These are phyloP conservation scores for Dictyophora rubrovolvata DNA, from an alignment of 768 basidiomycete species.

Conservation along the genomic window DNA sequence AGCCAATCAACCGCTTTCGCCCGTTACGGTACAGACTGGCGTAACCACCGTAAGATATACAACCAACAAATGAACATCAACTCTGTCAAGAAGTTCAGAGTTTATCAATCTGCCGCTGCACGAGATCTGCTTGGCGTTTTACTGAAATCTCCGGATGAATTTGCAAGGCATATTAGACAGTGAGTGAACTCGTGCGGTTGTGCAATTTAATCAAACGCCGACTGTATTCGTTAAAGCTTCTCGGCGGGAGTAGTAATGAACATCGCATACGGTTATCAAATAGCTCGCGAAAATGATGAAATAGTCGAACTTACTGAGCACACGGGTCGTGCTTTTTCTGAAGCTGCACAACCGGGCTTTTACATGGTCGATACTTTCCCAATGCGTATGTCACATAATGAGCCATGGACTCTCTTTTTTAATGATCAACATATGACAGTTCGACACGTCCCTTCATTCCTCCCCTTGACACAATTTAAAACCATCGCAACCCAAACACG, in stretches of 20 bases:
- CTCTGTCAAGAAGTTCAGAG: conserved; percentile 22
- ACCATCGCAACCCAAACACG: conserved; percentile 23
- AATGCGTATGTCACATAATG: conserved; percentile 17
- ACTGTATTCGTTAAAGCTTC: conserved; percentile 3
- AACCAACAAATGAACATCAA: conserved; percentile 30
- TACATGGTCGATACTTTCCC: conserved; percentile 25
- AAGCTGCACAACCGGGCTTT: conserved; percentile 22
- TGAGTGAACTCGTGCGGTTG: conserved; percentile 15
- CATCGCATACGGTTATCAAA: conserved; percentile 31
- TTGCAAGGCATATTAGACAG: conserved; percentile 28
- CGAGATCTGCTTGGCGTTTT: conserved; percentile 23
- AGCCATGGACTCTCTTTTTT: not conserved
- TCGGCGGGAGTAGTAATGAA: conserved; percentile 28
- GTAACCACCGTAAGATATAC: conserved; percentile 30
- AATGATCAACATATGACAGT: conserved; percentile 10
- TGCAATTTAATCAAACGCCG: not conserved
- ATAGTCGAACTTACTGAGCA: conserved; percentile 23
- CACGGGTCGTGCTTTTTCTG: conserved; percentile 15
- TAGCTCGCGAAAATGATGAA: conserved; percentile 25
- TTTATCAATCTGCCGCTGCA: conserved; percentile 21
- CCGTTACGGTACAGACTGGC: conserved; percentile 8
- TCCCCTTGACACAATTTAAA: conserved; percentile 29
- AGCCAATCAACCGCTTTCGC: not conserved
- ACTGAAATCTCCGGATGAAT: conserved; percentile 27
- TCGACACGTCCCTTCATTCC: conserved; percentile 24